Evolutionary conservation across 176 grass and related monocot species (phyloP), one percentile per base, ranked within the genome.

Genomic region (Triticum turgidum): DNA sequence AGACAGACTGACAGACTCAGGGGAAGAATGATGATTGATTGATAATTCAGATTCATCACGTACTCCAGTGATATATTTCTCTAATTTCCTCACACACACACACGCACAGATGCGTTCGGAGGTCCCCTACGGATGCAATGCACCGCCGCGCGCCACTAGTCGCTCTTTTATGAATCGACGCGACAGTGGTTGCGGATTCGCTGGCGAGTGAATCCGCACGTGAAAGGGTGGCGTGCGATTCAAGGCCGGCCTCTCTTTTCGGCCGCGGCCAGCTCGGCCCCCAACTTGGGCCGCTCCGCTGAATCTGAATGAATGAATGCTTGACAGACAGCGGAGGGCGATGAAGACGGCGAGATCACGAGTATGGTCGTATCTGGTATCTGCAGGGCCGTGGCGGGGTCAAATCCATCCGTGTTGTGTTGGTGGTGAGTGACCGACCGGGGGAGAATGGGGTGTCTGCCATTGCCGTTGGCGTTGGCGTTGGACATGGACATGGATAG

Each of bases 181-280:
- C 61, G 66, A 56, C 12, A 69, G 72, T 61, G 72, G 87, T 61
- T 69, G 80, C 54, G 15, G 38, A 77, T 82, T 82, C 44, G 86
- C 63, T 78, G 86, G 80, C 80, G 79, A 59, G 63, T 78, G 86
- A 88, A 71, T 69, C 29, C 58, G 80, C 86, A 83, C 74, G 86
- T 88, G 86, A 71, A 83, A 65, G 63, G 13, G 86, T 88, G 30
- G 47, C 72, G 80, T 69, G 73, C 64, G 76, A 88, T 83, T 88
- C 11, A 88, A 88, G 80, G 63, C 64, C 74, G 44, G 44, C 25
- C 63, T 78, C 39, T 83, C 73, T 61, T 88, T 88, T 49, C 87
- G 24, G 76, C 47, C 6, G 2, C 56, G 56, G 20, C 17, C 86
- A 83, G 73, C 81, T 78, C 11, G 37, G 49, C 76, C 65, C 44